Evolutionary conservation across 495 filamentous ascomycete genomes (phyloP), one percentile per base, ranked within the genome.

Genomic region (Aspergillus bridgeri): DNA sequence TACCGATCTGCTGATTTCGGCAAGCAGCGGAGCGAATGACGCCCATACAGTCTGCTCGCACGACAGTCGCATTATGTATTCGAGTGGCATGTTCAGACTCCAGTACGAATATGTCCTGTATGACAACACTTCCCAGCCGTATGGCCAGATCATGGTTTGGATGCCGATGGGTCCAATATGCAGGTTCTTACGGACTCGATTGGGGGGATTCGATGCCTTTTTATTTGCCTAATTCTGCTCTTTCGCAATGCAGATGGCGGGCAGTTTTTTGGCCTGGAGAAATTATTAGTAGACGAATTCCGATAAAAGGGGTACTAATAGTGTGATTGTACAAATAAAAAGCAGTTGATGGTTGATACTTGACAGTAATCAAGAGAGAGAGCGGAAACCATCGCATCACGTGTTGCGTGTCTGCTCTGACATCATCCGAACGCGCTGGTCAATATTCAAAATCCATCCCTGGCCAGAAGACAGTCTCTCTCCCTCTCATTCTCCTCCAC

Each of bases 21-120:
- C 75, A 1, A 62, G 50, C 24, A 70, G 67, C 51, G 60, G 60
- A 7, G 68, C 72, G 19, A 75, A 77, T 51, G 75, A 77, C 63
- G 75, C 73, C 0, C 74, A 75, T 59, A 74, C 75, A 9, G 70
- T 74, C 0, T 79, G 76, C 75, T 62, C 64, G 8, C 54, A 62
- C 8, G 71, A 74, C 51, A 68, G 71, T 11, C 69, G 68, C 47
- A 74, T 74, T 18, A 44, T 69, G 53, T 74, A 61, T 48, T 65
- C 63, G 1, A 66, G 61, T 15, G 68, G 68, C 5, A 71, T 71
- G 69, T 71, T 60, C 21, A 69, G 71, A 0, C 73, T 72, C 57
- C 62, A 67, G 48, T 61, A 69, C 50, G 69, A 75, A 57, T 64
- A 61, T 20, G 60, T 63, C 1, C 51, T 73, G 11, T 75, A 68